Evolutionary conservation across 108 stramenopile genomes (phyloP).

Genomic region (Skeletonema grethae): DNA sequence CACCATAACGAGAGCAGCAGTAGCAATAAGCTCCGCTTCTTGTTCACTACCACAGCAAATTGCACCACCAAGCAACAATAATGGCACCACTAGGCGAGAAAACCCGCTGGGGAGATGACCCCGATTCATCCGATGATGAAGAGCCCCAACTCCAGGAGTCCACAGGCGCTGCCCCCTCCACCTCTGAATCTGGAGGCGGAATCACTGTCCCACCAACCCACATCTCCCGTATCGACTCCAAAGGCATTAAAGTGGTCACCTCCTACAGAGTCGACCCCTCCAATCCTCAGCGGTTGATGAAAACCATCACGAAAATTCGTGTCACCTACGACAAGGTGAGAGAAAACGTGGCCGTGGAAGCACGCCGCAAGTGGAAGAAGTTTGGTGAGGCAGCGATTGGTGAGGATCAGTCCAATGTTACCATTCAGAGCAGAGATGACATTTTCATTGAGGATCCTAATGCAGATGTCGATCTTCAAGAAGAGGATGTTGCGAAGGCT

Average conservation of each 20-base stretch:
- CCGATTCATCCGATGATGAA: constrained; percentile 12
- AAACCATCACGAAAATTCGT: constrained; percentile 76
- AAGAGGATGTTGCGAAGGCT: constrained; percentile 78
- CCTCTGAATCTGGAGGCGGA: constrained; percentile 13
- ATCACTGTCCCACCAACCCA: constrained; percentile 83
- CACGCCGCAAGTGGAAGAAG: constrained; percentile 82
- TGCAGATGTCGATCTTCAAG: constrained; percentile 87
- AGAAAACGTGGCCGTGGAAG: constrained; percentile 67
- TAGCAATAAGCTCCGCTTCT: background rate
- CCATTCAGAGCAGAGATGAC: constrained; percentile 83
- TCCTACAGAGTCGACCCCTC: constrained; percentile 76
- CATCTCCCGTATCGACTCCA: constrained; percentile 75
- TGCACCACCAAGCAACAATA: background rate
- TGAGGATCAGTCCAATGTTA: constrained; percentile 71
- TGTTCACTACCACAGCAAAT: background rate
- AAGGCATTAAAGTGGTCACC: constrained; percentile 88
- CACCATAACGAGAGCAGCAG: background rate
- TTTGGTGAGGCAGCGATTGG: constrained; percentile 78
- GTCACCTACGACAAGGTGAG: constrained; percentile 58
- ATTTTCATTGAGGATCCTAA: constrained; percentile 86
- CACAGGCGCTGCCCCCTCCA: constrained; percentile 19
- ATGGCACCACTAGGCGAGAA: constrained; percentile 3
- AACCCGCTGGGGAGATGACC: constrained; percentile 12
- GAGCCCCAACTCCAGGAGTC: constrained; percentile 9
- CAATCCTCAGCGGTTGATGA: constrained; percentile 67